These are phyloP conservation scores for Berkeleyomyces basicola DNA, from an alignment of 2,329 filamentous ascomycete species.

Conservation along the genomic window DNA sequence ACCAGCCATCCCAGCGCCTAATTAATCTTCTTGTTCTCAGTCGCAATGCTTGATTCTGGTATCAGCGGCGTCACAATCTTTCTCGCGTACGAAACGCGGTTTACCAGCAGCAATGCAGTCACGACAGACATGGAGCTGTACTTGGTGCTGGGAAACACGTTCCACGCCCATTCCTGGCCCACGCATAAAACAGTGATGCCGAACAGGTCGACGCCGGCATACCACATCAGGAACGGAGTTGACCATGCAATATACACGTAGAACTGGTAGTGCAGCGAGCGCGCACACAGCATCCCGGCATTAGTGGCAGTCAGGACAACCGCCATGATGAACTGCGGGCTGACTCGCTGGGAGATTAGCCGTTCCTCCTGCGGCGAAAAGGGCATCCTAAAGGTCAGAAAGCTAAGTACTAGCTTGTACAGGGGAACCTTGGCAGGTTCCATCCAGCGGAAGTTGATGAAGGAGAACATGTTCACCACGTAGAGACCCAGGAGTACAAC, in stretches of 20 bases:
- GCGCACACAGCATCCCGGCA: conserved; percentile 69
- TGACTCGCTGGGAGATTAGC: conserved; percentile 40
- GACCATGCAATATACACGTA: conserved; percentile 84
- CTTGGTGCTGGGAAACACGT: conserved; percentile 66
- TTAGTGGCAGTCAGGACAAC: conserved; percentile 59
- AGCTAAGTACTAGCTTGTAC: conserved; percentile 31
- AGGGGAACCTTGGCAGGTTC: conserved; percentile 46
- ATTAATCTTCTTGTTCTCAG: conserved; percentile 19
- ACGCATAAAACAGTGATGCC: conserved; percentile 55
- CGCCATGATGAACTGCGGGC: conserved; percentile 58
- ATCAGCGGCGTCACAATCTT: conserved; percentile 8
- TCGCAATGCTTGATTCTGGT: conserved; percentile 16
- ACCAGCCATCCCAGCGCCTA: conserved; percentile 14
- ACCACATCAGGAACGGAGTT: conserved; percentile 76
- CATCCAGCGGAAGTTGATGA: conserved; percentile 54
- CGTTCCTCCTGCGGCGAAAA: conserved; percentile 36
- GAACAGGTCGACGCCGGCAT: conserved; percentile 49
- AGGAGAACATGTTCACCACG: conserved; percentile 44
- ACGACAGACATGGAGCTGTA: conserved; percentile 48
- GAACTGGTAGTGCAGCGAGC: conserved; percentile 89
- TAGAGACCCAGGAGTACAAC: conserved; percentile 50
- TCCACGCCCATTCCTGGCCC: conserved; percentile 84
- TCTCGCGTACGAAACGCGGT: conserved; percentile 10
- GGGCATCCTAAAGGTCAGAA: conserved; percentile 28
- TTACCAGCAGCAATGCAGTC: conserved; percentile 47